These are phyloP conservation scores for Pichia deserticola DNA, from an alignment of 805 yeast genomes.

Conservation along the genomic window DNA sequence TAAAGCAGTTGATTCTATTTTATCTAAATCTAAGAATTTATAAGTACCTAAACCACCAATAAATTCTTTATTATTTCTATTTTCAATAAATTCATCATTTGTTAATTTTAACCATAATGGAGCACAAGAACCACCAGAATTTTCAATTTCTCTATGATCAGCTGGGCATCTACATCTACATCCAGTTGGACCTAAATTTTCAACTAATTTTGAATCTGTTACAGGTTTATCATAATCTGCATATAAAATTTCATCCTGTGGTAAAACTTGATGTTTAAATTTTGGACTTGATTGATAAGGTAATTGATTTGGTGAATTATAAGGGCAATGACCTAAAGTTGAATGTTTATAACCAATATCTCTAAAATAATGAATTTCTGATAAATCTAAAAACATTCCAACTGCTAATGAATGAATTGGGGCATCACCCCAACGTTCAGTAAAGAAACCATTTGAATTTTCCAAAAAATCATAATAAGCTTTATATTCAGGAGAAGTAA, in stretches of 20 bases:
- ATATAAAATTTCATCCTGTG: constrained; percentile 33
- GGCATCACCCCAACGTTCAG: constrained; percentile 97
- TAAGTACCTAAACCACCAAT: constrained; percentile 9
- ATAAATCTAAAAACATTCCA: constrained; percentile 60
- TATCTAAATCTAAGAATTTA: constrained; percentile 23
- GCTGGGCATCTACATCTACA: constrained; percentile 80
- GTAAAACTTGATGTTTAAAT: constrained; percentile 29
- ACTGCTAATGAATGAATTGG: constrained; percentile 87
- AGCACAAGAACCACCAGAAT: constrained; percentile 44
- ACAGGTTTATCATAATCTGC: constrained; percentile 20
- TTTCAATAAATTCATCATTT: constrained; percentile 16
- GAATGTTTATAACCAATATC: constrained; percentile 89
- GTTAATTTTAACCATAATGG: constrained; percentile 38
- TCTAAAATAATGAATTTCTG: constrained; percentile 81
- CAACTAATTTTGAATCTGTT: background rate
- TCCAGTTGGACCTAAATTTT: constrained; percentile 70
- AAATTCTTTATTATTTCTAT: constrained; percentile 5
- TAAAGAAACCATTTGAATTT: constrained; percentile 70
- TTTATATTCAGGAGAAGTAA: constrained; percentile 56
- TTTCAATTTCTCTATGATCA: constrained; percentile 47
- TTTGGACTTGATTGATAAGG: constrained; percentile 32
- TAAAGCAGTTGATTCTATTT: constrained; percentile 21
- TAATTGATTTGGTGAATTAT: constrained; percentile 49
- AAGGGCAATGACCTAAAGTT: constrained; percentile 77
- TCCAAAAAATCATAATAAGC: constrained; percentile 67